These are phyloP conservation scores for Saccharomyces hybrid DNA, from an alignment of 1,139 yeast species.

Conservation along the genomic window DNA sequence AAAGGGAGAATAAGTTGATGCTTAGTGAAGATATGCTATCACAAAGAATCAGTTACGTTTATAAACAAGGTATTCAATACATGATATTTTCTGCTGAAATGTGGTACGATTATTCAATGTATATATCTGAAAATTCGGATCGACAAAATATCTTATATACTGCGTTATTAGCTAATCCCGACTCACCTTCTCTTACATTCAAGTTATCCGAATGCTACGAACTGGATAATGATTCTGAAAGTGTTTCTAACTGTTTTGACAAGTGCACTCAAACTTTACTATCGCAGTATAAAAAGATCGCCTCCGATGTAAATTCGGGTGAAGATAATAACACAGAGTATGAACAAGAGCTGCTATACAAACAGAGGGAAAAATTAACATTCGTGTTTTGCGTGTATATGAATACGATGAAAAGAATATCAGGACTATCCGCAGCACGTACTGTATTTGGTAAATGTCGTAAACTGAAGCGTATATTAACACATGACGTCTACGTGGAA, in stretches of 20 bases:
- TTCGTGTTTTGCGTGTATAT: constrained; percentile 45
- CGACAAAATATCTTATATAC: constrained; percentile 41
- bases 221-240: constrained; percentile 43
- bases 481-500: constrained; percentile 72
- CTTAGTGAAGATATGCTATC: constrained; percentile 44
- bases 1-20: constrained; percentile 60
- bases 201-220: constrained; percentile 69
- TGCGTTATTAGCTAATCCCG: constrained; percentile 62
- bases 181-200: constrained; percentile 59
- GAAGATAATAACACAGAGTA: constrained; percentile 12
- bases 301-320: constrained; percentile 23
- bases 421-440: constrained; percentile 68
- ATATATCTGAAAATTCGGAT: constrained; percentile 29
- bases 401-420: constrained; percentile 56
- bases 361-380: constrained; percentile 20
- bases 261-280: constrained; percentile 40
- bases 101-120: constrained; percentile 65
- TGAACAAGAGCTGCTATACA: constrained; percentile 7
- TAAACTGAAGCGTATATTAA: constrained; percentile 43
- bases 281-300: constrained; percentile 31
- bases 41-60: constrained; percentile 65
- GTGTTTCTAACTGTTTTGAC: constrained; percentile 48
- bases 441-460: constrained; percentile 53
- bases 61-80: constrained; percentile 60
- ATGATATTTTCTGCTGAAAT: constrained; percentile 72